A percentile compares a stretch with the other conserved stretches of the same genome.
phyloP scores from a whole-genome alignment of 352 stramenopile genomes.

The Phytophthora tentaculata region DNA sequence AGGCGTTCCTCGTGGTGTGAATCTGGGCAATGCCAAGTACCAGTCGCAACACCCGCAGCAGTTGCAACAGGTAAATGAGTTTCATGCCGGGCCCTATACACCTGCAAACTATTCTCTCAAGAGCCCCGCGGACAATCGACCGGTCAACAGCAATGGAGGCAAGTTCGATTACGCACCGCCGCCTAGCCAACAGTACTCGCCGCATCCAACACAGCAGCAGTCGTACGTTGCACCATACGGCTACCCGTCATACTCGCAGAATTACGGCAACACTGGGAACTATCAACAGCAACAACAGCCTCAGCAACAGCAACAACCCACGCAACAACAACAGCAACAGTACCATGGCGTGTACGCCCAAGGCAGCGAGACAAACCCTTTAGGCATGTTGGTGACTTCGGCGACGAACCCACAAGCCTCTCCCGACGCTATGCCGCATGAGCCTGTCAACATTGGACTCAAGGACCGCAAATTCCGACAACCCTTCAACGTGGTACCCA shows the following conservation, averaged over 20 bases:
- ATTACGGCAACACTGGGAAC: constrained; percentile 35
- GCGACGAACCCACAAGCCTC: constrained; percentile 49
- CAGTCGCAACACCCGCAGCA: constrained; percentile 41
- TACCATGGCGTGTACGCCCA: constrained; percentile 40
- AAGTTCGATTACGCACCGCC: constrained; percentile 42
- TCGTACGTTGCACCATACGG: constrained; percentile 41
- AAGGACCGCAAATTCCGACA: constrained; percentile 56
- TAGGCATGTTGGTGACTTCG: constrained; percentile 65
- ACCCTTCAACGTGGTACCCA: constrained; percentile 31
- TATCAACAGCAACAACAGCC: constrained; percentile 44
- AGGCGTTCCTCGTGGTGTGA: constrained; percentile 21
- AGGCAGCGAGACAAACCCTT: constrained; percentile 41
- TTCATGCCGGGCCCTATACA: constrained; percentile 31
- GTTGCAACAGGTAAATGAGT: constrained; percentile 49
- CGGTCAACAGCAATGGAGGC: constrained; percentile 17
- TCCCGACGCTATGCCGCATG: constrained; percentile 46
- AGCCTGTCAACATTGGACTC: constrained; percentile 43
- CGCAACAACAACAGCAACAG: constrained; percentile 40
- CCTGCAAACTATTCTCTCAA: constrained; percentile 39
- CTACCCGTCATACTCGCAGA: constrained; percentile 46
- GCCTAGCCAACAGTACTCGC: constrained; percentile 38
- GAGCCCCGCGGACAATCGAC: constrained; percentile 22
- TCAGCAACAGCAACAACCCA: constrained; percentile 35
- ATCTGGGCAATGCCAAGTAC: constrained; percentile 32
- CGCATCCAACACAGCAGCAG: constrained; percentile 33